These are phyloP conservation scores for Bruguiera sexangula DNA, from an alignment of 345 rosid genomes.

Conservation along the genomic window DNA sequence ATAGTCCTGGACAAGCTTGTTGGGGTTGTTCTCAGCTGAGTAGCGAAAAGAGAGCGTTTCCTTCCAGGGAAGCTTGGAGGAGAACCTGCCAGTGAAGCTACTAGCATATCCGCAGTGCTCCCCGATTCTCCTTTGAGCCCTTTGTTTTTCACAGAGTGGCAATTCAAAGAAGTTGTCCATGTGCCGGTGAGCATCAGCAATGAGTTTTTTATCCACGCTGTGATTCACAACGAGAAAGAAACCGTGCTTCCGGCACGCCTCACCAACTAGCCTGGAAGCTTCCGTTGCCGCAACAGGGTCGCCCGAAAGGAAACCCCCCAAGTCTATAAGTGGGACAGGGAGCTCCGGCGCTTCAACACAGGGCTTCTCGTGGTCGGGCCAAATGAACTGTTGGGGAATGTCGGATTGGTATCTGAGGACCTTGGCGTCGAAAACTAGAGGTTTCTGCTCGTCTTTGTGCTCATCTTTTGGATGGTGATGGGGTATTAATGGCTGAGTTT, in stretches of 20 bases:
- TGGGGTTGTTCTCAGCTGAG: conserved; percentile 41
- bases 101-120: conserved; percentile 93
- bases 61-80: conserved; percentile 93
- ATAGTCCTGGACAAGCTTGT: conserved; percentile 54
- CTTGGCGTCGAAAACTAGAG: conserved; percentile 68
- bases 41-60: conserved; percentile 82
- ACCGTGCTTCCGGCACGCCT: conserved; percentile 78
- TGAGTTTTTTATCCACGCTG: conserved; percentile 60
- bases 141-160: conserved; percentile 66
- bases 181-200: conserved; percentile 57
- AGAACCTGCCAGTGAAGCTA: conserved; percentile 93
- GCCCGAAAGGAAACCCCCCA: conserved; percentile 52
- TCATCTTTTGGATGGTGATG: conserved; percentile 28
- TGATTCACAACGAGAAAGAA: conserved; percentile 90
- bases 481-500: conserved; percentile 23
- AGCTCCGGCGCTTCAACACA: conserved; percentile 50
- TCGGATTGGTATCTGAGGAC: conserved; percentile 42
- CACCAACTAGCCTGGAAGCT: conserved; percentile 58
- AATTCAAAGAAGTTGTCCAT: conserved; percentile 75
- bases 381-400: conserved; percentile 75
- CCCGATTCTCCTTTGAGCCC: conserved; percentile 71
- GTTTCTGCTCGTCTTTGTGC: conserved; percentile 26
- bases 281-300: conserved; percentile 48
- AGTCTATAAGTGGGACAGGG: conserved; percentile 71
- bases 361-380: conserved; percentile 88